These are phyloP conservation scores for Rhizopogon rudus DNA, from an alignment of 768 basidiomycete genomes.

Conservation along the genomic window DNA sequence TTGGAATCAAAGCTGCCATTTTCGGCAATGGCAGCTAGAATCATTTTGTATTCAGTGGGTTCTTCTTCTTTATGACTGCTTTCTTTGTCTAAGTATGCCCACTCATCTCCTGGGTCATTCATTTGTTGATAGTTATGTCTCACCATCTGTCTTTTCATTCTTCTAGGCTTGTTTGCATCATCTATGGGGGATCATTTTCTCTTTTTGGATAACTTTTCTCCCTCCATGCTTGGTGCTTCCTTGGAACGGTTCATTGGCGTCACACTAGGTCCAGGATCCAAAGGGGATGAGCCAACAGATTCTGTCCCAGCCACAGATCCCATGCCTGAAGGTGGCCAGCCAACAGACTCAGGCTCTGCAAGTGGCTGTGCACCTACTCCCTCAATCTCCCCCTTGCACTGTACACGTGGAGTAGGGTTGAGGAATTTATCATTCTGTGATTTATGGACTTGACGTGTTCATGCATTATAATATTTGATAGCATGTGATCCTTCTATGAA, in stretches of 20 bases:
- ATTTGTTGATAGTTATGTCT: not conserved
- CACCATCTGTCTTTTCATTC: not conserved
- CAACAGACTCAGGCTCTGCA: not conserved
- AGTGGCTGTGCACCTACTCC: not conserved
- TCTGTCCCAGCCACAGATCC: too few relatives aligned
- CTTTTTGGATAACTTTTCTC: not conserved
- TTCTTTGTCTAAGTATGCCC: not conserved
- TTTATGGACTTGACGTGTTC: not conserved
- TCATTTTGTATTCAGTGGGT: not conserved
- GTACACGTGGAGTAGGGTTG: too few relatives aligned
- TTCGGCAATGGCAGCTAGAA: not conserved
- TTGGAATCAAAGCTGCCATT: not conserved
- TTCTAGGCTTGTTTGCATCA: not conserved
- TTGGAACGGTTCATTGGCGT: too few relatives aligned
- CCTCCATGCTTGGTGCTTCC: not conserved
- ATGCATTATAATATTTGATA: slow-evolving; percentile 10
- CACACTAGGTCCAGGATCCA: too few relatives aligned
- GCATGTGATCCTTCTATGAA: slow-evolving; percentile 4
- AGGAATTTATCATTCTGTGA: too few relatives aligned
- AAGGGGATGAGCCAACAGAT: too few relatives aligned
- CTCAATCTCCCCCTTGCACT: not conserved
- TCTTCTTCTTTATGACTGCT: not conserved
- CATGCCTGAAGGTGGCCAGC: not conserved
- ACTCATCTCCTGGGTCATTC: not conserved
- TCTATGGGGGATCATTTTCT: not conserved